Evolutionary conservation across 148 eudicot genomes (phyloP), one percentile per base, ranked within the genome.

Genomic region (Polygonum maritimum): DNA sequence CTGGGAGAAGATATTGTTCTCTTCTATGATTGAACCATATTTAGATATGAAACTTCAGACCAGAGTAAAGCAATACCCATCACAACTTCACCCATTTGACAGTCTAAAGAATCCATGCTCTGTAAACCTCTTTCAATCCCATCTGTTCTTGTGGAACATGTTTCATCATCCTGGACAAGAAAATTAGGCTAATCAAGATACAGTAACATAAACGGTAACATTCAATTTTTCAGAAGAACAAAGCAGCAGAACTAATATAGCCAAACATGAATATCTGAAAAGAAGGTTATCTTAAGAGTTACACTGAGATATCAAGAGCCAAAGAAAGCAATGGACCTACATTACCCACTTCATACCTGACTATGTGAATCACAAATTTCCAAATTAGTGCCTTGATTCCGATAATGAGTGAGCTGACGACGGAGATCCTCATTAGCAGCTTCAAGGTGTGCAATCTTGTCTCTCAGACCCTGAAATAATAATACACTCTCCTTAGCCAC

Each of bases 401-500:
- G 92, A 74, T 87, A 88, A 75, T 88, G 87, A 82, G 83, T 87
- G 49, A 95, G 92, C 84, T 92, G 88, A 51, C 88, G 91, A 52
- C 87, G 90, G 51, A 95, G 97, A 82, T 91, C 90, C 83, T 90
- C 92, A 74, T 95, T 95, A 78, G 89, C 82, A 77, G 94, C 87
- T 83, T 95, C 99, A 71, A 95, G 96, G 91, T 90, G 86, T 77
- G 90, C 82, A 84, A 95, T 91, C 87, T 93, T 86, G 80, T 92
- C 97, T 80, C 86, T 92, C 67, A 95, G 83, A 70, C 86, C 87
- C 99, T 95, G 82, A 35, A 75, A 41, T 10, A 72, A 41, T 10
- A 72, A 44, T n/a, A 21, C 45, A 41, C 18, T 67, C 71, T 67
- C 45, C 45, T 67, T 67, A 67, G 71, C 19, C 38, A 67, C 3